phyloP scores from a whole-genome alignment of 2,329 filamentous ascomycete species.

The Helotiales sp. region DNA sequence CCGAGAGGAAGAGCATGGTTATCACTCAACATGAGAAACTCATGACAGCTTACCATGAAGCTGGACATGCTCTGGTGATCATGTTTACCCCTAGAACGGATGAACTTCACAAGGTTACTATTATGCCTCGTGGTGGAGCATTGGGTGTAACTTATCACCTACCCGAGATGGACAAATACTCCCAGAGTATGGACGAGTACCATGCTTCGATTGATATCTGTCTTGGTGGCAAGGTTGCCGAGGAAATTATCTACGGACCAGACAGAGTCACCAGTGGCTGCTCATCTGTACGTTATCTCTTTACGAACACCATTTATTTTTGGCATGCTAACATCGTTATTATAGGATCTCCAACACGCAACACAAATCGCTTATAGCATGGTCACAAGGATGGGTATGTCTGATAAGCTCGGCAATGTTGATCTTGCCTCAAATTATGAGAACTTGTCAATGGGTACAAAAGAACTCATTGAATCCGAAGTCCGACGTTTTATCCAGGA shows the following conservation, averaged over 20 bases:
- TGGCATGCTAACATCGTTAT: conserved; percentile 32
- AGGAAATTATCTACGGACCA: conserved; percentile 89
- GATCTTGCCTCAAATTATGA: conserved; percentile 82
- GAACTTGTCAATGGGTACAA: conserved; percentile 80
- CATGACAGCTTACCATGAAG: conserved; percentile 95
- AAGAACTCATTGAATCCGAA: conserved; percentile 82
- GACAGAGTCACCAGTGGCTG: conserved; percentile 91
- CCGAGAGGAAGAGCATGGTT: conserved; percentile 85
- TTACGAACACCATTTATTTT: neutral
- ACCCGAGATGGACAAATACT: conserved; percentile 91
- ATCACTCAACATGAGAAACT: conserved; percentile 93
- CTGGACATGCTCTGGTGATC: conserved; percentile 88
- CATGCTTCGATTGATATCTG: conserved; percentile 76
- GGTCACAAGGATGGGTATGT: conserved; percentile 90
- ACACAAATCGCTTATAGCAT: conserved; percentile 83
- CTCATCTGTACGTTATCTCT: conserved; percentile 59
- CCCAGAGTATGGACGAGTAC: conserved; percentile 81
- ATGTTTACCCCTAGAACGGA: conserved; percentile 74
- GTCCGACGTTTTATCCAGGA: conserved; percentile 84
- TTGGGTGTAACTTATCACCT: conserved; percentile 86
- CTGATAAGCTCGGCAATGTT: conserved; percentile 81
- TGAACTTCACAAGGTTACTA: conserved; percentile 94
- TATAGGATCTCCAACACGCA: conserved; percentile 77
- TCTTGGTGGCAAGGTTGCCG: conserved; percentile 85
- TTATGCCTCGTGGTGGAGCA: conserved; percentile 84